Base-by-base conservation (phyloP, 2,329 filamentous ascomycete species). In the Xylaria sp. region DNA sequence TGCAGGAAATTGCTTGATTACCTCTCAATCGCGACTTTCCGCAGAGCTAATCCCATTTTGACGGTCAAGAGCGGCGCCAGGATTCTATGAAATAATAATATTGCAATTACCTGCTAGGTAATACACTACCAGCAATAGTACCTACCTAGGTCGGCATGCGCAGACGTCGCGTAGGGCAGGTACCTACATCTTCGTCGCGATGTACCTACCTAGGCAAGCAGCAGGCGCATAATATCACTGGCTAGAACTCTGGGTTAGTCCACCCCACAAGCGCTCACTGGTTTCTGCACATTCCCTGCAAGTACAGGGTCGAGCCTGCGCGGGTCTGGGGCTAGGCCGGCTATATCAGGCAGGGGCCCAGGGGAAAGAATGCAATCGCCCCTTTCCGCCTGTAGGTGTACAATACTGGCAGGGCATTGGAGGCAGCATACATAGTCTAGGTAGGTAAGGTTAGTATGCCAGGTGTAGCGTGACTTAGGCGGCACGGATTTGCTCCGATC, bases 1-100 rank as follows among this genome's bases (percentile, higher is more conserved):
- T 2, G 44, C 34, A 57, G 63, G 67, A 69, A 69, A 69, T 69
- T 69, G 60, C 67, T 57, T 39, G 59, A 57, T 60, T 60, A 60
- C 66, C 63, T 63, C 58, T 52, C n/a, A 56, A 61, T 64, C 60
- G 59, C 64, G 59, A 60, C 59, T 55, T 44, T 48, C 37, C 52
- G 39, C 58, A 66, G 28, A 61, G 65, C 59, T 66, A 66, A 61
- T 54, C 63, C 54, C 64, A 66, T 67, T 69, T 57, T 25, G 60
- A 63, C n/a, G 50, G 51, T 54, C 48, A 63, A 55, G 63, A 63
- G 15, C 51, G 55, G 20, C 37, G 55, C 57, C 44, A 67, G 51
- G 61, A 67, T 63, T 50, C 34, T 46, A 57, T 41, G 54, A 25
- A 62, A 51, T 61, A 62, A 48, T 48, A 48, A 48, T 48, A 48